Evolutionary conservation across 2,329 filamentous ascomycete genomes (phyloP).

Genomic region (Parastagonospora avenae): DNA sequence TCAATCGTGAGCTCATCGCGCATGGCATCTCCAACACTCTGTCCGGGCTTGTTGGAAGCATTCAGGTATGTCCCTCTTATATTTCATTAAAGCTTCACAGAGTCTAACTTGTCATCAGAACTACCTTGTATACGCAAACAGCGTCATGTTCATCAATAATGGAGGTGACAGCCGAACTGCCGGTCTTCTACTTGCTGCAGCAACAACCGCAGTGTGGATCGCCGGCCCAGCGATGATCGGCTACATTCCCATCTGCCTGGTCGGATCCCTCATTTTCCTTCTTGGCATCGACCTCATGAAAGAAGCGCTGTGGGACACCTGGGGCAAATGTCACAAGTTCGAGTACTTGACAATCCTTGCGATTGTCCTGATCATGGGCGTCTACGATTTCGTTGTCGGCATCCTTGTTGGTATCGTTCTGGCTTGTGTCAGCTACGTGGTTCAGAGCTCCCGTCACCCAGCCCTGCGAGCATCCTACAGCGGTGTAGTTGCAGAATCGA

Average conservation of each 20-base stretch:
- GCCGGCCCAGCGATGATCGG: conserved; percentile 88
- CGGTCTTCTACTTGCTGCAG: conserved; percentile 79
- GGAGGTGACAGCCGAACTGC: conserved; percentile 87
- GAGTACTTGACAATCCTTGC: conserved; percentile 89
- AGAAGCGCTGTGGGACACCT: conserved; percentile 87
- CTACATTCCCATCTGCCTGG: conserved; percentile 95
- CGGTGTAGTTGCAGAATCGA: conserved; percentile 86
- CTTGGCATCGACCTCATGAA: conserved; percentile 89
- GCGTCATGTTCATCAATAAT: conserved; percentile 92
- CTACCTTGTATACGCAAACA: conserved; percentile 97
- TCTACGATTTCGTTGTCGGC: conserved; percentile 94
- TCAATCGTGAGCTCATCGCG: conserved; percentile 88
- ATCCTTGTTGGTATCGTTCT: conserved; percentile 91
- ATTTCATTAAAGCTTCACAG: neutral
- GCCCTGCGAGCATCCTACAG: conserved; percentile 90
- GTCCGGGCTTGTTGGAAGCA: conserved; percentile 84
- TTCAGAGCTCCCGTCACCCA: conserved; percentile 88
- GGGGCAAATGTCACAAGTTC: conserved; percentile 81
- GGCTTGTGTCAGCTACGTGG: conserved; percentile 87
- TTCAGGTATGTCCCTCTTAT: conserved; percentile 58
- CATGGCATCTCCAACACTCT: conserved; percentile 93
- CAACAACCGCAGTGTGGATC: conserved; percentile 81
- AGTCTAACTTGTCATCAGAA: conserved; percentile 64
- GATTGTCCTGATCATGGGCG: conserved; percentile 94
- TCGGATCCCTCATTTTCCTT: conserved; percentile 92